These are phyloP conservation scores for Backusella australiensis DNA, from an alignment of 192 early-diverging fungal genomes.

Conservation along the genomic window DNA sequence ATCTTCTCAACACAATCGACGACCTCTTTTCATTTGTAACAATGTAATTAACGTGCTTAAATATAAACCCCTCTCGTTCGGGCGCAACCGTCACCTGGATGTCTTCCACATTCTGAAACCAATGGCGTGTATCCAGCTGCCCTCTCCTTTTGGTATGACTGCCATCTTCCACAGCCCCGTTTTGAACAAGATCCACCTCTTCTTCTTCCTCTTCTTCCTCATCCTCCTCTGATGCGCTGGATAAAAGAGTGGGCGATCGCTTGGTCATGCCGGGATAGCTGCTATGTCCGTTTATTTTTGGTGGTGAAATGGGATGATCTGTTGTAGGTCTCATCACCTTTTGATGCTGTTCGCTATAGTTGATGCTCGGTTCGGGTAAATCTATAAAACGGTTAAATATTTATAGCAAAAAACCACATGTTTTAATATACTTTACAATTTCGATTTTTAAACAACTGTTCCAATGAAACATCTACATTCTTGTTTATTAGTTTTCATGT, in stretches of 20 bases:
- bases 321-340: neutral
- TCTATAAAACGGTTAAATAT: neutral
- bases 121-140: slow-evolving; percentile 44
- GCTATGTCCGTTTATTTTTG: slow-evolving; percentile 37
- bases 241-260: neutral
- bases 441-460: slow-evolving; percentile 57
- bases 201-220: neutral
- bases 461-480: slow-evolving; percentile 52
- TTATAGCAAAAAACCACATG: neutral
- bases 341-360: neutral
- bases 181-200: neutral
- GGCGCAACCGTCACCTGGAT: slow-evolving; percentile 57
- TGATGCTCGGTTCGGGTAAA: slow-evolving; percentile 1
- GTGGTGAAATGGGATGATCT: slow-evolving; percentile 50
- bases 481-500: neutral
- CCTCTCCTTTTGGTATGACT: neutral
- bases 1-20: slow-evolving; percentile 72
- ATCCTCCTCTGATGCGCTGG: neutral
- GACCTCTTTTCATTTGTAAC: slow-evolving; percentile 66
- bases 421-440: slow-evolving; percentile 41
- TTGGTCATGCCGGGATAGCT: slow-evolving; percentile 26
- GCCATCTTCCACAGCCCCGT: neutral
- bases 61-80: slow-evolving; percentile 51
- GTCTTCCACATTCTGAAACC: slow-evolving; percentile 54
- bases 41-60: slow-evolving; percentile 91